Evolutionary conservation across 805 yeast genomes (phyloP).

Genomic region (Wickerhamomyces sydowiorum): DNA sequence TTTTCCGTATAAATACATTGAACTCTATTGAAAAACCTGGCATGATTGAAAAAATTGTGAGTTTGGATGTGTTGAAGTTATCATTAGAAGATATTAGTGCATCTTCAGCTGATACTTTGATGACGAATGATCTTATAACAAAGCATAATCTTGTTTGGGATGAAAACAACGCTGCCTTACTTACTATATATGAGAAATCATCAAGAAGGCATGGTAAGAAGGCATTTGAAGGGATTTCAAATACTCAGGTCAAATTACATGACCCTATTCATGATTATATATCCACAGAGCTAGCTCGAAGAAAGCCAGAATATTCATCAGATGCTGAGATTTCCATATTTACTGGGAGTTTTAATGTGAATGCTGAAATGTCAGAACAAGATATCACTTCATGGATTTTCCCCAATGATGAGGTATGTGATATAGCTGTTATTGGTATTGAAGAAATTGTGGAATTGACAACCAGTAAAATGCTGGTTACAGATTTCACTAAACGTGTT

Average conservation of each 20-base stretch:
- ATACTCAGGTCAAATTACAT: slow-evolving; percentile 51
- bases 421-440: slow-evolving; percentile 74
- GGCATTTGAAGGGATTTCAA: slow-evolving; percentile 22
- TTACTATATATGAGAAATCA: slow-evolving; percentile 60
- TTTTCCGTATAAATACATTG: slow-evolving; percentile 81
- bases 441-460: slow-evolving; percentile 86
- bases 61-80: slow-evolving; percentile 53
- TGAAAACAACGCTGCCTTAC: slow-evolving; percentile 82
- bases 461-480: slow-evolving; percentile 76
- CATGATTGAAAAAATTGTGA: slow-evolving; percentile 62
- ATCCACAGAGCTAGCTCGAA: slow-evolving; percentile 51
- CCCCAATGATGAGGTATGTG: slow-evolving; percentile 50
- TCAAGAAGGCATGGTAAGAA: slow-evolving; percentile 24
- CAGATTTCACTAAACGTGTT: slow-evolving; percentile 55
- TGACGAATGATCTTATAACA: slow-evolving; percentile 45
- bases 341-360: slow-evolving; percentile 83
- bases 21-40: slow-evolving; percentile 89
- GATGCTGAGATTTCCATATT: slow-evolving; percentile 57
- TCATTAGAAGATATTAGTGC: slow-evolving; percentile 37
- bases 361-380: slow-evolving; percentile 55
- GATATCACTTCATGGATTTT: slow-evolving; percentile 76
- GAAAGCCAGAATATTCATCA: slow-evolving; percentile 50
- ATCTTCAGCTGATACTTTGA: too few relatives aligned
- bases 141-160: slow-evolving; percentile 86
- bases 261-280: slow-evolving; percentile 89